These are phyloP conservation scores for Mycena vulgaris DNA, from an alignment of 768 basidiomycete species.

Conservation along the genomic window DNA sequence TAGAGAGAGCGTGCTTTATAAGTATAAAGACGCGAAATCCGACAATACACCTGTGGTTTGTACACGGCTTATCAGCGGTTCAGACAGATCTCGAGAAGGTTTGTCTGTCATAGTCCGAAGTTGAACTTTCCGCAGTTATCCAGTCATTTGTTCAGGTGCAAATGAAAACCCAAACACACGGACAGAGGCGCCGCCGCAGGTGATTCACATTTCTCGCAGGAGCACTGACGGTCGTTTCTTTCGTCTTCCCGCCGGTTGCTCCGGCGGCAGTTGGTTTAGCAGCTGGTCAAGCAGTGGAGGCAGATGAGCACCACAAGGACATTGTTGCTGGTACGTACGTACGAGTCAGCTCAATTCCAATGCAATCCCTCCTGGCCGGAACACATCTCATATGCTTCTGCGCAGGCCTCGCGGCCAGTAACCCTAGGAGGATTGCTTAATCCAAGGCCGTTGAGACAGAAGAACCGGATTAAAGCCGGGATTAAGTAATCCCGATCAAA, in stretches of 20 bases:
- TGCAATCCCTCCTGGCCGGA: not conserved
- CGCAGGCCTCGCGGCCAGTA: constrained; percentile 12
- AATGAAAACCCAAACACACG: constrained; percentile 14
- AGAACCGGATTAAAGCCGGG: no score
- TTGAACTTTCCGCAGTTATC: not conserved
- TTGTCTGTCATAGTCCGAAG: not conserved
- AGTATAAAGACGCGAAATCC: no score
- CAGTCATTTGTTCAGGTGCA: constrained; percentile 1
- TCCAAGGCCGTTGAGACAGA: no score
- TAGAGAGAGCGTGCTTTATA: no score
- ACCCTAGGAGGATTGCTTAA: no score
- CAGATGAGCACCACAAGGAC: constrained; percentile 18
- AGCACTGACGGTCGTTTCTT: not conserved
- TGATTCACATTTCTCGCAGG: not conserved
- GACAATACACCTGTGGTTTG: no score
- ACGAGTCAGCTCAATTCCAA: not conserved
- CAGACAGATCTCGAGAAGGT: constrained; percentile 17
- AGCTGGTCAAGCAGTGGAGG: not conserved
- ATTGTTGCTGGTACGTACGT: constrained; percentile 15
- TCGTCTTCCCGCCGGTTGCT: constrained; percentile 4
- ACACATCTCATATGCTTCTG: not conserved
- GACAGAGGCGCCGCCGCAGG: constrained; percentile 11
- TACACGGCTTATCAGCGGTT: no score
- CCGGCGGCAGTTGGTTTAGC: no score
- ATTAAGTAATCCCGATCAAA: no score